Evolutionary conservation across 129 eudicot species (phyloP).

Genomic region (Centella asiatica): DNA sequence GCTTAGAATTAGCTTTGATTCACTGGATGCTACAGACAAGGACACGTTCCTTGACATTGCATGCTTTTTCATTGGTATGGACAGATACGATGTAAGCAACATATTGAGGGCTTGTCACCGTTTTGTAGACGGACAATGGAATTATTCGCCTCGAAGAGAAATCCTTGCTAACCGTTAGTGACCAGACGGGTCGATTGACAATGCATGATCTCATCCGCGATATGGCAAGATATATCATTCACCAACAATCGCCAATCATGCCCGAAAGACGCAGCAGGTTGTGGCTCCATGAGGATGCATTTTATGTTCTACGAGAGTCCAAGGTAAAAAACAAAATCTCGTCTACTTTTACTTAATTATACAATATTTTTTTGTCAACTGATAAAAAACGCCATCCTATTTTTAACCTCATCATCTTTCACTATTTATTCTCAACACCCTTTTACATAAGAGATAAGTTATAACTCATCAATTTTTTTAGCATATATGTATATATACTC

Average conservation of each 20-base stretch:
- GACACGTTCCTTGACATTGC: slow-evolving; percentile 26
- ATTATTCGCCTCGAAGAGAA: slow-evolving; percentile 11
- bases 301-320: slow-evolving; percentile 11
- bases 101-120: slow-evolving; percentile 17
- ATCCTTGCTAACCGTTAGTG: slow-evolving; percentile 10
- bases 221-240: slow-evolving; percentile 26
- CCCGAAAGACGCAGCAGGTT: slow-evolving; percentile 25
- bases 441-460: no score
- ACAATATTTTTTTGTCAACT: background rate
- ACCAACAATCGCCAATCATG: slow-evolving; percentile 9
- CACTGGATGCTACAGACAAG: no score
- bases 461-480: no score
- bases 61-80: slow-evolving; percentile 24
- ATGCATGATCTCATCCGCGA: slow-evolving; percentile 35
- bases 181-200: slow-evolving; percentile 2
- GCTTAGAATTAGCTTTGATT: no score
- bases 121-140: slow-evolving; percentile 15
- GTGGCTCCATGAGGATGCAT: slow-evolving; percentile 22
- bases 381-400: background rate
- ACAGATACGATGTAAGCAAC: background rate
- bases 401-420: no score
- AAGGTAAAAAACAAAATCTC: slow-evolving; percentile 14
- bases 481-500: no score
- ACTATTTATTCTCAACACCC: no score
- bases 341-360: background rate